Percentiles rank a stretch among this genome's conserved stretches.
Conservation (phyloP, 208 protist genomes). For the Trypanosoma congolense region DNA sequence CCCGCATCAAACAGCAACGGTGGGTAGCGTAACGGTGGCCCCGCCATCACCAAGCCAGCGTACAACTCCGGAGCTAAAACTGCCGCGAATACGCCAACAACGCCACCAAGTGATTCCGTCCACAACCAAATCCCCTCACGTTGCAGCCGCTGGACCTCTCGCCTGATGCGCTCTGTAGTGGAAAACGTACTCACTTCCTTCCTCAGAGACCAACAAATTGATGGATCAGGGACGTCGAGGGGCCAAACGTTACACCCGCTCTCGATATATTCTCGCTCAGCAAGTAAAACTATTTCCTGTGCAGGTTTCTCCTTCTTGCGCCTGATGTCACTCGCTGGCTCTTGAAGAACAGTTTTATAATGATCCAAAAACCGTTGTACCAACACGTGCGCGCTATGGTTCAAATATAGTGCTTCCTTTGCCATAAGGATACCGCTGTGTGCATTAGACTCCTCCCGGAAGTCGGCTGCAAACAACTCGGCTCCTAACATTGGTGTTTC, state of each 20-base stretch:
- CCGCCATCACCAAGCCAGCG: slow-evolving; percentile 62
- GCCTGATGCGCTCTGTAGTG: slow-evolving; percentile 23
- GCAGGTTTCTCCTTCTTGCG: neutral
- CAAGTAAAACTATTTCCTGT: neutral
- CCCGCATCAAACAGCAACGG: slow-evolving; percentile 67
- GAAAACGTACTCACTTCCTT: slow-evolving; percentile 23
- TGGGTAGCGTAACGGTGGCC: slow-evolving; percentile 55
- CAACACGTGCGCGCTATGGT: slow-evolving; percentile 53
- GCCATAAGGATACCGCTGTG: slow-evolving; percentile 52
- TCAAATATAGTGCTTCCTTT: slow-evolving; percentile 67
- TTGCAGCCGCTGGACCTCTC: slow-evolving; percentile 38
- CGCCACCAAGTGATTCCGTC: slow-evolving; percentile 71
- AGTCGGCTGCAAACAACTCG: slow-evolving; percentile 70
- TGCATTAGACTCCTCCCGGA: slow-evolving; percentile 59
- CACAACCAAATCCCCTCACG: slow-evolving; percentile 72
- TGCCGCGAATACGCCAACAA: slow-evolving; percentile 42
- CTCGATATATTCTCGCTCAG: slow-evolving; percentile 17
- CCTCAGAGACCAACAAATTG: slow-evolving; percentile 10
- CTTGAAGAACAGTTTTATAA: slow-evolving; percentile 30
- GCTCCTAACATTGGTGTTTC: slow-evolving; percentile 47
- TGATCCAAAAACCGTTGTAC: slow-evolving; percentile 37
- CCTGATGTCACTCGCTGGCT: slow-evolving; percentile 6
- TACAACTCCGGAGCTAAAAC: slow-evolving; percentile 52
- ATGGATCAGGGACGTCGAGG: neutral
- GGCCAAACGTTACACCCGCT: slow-evolving; percentile 6